Evolutionary conservation across 345 rosid genomes (phyloP).

Genomic region (Carallia pectinifolia): DNA sequence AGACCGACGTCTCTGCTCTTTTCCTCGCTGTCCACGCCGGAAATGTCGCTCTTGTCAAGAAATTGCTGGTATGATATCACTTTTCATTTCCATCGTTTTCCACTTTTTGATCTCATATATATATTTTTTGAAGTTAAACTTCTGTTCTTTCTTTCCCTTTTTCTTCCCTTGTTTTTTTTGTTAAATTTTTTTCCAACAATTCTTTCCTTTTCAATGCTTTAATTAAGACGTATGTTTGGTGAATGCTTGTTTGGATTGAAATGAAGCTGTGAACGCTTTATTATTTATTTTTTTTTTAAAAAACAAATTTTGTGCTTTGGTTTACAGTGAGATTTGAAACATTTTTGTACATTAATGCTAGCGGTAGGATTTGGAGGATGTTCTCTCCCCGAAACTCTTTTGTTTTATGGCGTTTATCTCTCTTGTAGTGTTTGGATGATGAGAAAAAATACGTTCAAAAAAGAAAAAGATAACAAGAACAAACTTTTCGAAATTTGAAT

Average conservation of each 20-base stretch:
- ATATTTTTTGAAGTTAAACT: background rate
- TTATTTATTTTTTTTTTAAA: background rate
- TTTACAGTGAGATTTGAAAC: background rate
- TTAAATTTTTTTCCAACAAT: constrained; percentile 1
- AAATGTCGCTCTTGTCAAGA: constrained; percentile 71
- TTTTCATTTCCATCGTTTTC: background rate
- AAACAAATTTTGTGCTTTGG: background rate
- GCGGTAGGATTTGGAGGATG: background rate
- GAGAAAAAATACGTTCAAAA: too few relatives aligned
- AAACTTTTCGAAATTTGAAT: too few relatives aligned
- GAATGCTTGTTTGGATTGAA: too few relatives aligned
- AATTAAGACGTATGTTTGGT: background rate
- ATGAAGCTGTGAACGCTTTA: background rate
- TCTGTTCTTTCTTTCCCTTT: constrained; percentile 2
- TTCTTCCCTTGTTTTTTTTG: too few relatives aligned
- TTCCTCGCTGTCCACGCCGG: constrained; percentile 85
- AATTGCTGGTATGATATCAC: constrained; percentile 56
- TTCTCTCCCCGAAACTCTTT: background rate
- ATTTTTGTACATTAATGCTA: background rate
- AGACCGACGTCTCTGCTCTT: constrained; percentile 88
- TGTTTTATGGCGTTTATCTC: too few relatives aligned
- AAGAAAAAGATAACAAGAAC: too few relatives aligned
- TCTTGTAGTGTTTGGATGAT: too few relatives aligned
- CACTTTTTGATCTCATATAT: background rate
- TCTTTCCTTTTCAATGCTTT: background rate